A percentile compares a stretch with the other conserved stretches of the same genome.
Conservation (phyloP, 106 monocot species). For the Dendrobium nobile region DNA sequence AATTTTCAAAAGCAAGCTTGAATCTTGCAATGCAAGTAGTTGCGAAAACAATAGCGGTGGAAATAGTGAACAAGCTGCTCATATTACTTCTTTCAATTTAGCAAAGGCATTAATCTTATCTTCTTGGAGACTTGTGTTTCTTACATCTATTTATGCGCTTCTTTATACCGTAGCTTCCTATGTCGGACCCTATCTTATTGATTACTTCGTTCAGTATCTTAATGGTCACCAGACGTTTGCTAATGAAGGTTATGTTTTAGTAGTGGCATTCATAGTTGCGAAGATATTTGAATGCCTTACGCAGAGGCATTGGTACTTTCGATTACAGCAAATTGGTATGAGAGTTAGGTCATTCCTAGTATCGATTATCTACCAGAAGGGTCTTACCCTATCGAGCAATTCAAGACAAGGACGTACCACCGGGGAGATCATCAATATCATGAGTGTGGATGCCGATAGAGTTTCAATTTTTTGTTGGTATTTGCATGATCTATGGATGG, state of each 20-base stretch:
- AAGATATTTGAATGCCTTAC: conserved; percentile 48
- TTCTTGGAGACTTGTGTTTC: conserved; percentile 14
- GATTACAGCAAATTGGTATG: conserved; percentile 31
- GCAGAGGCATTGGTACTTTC: conserved; percentile 48
- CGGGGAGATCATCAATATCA: conserved; percentile 60
- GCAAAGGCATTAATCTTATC: conserved; percentile 20
- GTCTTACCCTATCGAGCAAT: conserved; percentile 36
- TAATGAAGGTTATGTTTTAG: conserved; percentile 42
- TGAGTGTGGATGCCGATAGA: conserved; percentile 53
- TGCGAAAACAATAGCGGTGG: background rate
- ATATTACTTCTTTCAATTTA: conserved; percentile 19
- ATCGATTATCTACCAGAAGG: conserved; percentile 53
- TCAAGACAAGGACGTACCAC: conserved; percentile 39
- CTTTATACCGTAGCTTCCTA: conserved; percentile 22
- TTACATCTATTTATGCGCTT: conserved; percentile 23
- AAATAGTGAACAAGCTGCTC: background rate
- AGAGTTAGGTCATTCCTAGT: conserved; percentile 34
- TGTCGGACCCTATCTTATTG: conserved; percentile 48
- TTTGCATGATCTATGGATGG: conserved; percentile 50
- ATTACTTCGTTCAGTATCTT: conserved; percentile 39
- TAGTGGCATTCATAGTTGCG: conserved; percentile 33
- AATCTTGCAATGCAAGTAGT: background rate
- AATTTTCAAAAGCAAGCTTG: conserved; percentile 46
- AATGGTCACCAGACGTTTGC: conserved; percentile 12
- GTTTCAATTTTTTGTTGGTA: conserved; percentile 34